These are phyloP conservation scores for Cornus suecica DNA, from an alignment of 148 eudicot genomes.

Conservation along the genomic window DNA sequence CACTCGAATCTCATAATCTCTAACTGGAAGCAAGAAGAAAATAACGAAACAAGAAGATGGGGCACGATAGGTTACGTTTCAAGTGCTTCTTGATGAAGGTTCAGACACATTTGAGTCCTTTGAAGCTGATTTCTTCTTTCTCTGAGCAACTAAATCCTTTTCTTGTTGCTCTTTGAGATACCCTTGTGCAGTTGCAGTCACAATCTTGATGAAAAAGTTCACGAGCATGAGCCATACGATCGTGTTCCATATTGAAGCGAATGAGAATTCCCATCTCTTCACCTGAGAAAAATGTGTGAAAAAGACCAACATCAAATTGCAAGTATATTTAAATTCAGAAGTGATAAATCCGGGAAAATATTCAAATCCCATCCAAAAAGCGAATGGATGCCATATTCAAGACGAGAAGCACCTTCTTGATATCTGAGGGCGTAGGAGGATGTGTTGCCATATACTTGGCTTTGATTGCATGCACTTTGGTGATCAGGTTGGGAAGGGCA, in stretches of 20 bases:
- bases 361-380: background rate
- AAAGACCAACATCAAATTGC: background rate
- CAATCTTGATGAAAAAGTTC: conserved; percentile 48
- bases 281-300: conserved; percentile 25
- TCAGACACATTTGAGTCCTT: conserved; percentile 16
- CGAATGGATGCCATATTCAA: too few relatives aligned
- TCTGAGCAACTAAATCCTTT: conserved; percentile 21
- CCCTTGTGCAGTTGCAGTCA: conserved; percentile 45
- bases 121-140: conserved; percentile 25
- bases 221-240: conserved; percentile 48
- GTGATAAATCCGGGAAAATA: background rate
- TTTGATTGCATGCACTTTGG: conserved; percentile 71
- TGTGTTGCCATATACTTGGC: conserved; percentile 77
- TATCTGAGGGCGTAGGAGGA: conserved; percentile 50
- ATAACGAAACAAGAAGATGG: background rate
- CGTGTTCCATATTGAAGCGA: conserved; percentile 49
- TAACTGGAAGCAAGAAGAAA: background rate
- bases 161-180: conserved; percentile 45
- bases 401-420: conserved; percentile 59
- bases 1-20: background rate
- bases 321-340: background rate
- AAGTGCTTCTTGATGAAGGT: background rate
- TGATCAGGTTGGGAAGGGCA: conserved; percentile 50
- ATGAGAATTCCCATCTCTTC: conserved; percentile 48
- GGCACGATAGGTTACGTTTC: background rate